A percentile compares a stretch with the other conserved stretches of the same genome.
These are phyloP conservation scores for Wickerhamomyces tratensis DNA, from an alignment of 805 yeast genomes.

Conservation along the genomic window DNA sequence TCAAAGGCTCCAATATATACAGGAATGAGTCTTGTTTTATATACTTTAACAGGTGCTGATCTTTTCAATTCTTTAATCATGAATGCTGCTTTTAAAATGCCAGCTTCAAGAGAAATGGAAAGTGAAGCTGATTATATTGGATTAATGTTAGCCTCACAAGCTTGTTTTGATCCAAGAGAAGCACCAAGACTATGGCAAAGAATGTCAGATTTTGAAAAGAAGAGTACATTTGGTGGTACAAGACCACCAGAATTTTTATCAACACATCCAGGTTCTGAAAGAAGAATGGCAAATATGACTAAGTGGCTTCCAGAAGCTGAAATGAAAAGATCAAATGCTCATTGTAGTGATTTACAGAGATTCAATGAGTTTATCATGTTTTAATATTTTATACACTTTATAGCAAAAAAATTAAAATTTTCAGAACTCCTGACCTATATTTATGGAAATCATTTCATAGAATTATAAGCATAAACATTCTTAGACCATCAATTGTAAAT, in stretches of 20 bases:
- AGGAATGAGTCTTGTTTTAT: constrained; percentile 39
- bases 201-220: constrained; percentile 49
- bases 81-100: constrained; percentile 55
- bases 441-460: too few species aligned
- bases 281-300: constrained; percentile 58
- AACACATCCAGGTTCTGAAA: constrained; percentile 83
- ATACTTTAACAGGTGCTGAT: constrained; percentile 52
- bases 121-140: constrained; percentile 96
- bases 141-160: constrained; percentile 79
- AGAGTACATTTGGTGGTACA: constrained; percentile 11
- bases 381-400: too few species aligned
- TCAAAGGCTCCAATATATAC: constrained; percentile 69
- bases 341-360: constrained; percentile 7
- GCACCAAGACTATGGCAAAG: constrained; percentile 76
- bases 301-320: constrained; percentile 55
- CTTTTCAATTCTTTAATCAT: constrained; percentile 41
- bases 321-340: constrained; percentile 5
- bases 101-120: constrained; percentile 90
- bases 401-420: too few species aligned
- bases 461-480: too few species aligned
- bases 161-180: constrained; percentile 74
- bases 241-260: constrained; percentile 54
- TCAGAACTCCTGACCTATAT: too few species aligned
- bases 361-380: constrained; percentile 3
- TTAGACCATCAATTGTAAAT: too few species aligned